Conservation (phyloP, 1,284 basidiomycete species). For the Phellopilus nigrolimitatus region DNA sequence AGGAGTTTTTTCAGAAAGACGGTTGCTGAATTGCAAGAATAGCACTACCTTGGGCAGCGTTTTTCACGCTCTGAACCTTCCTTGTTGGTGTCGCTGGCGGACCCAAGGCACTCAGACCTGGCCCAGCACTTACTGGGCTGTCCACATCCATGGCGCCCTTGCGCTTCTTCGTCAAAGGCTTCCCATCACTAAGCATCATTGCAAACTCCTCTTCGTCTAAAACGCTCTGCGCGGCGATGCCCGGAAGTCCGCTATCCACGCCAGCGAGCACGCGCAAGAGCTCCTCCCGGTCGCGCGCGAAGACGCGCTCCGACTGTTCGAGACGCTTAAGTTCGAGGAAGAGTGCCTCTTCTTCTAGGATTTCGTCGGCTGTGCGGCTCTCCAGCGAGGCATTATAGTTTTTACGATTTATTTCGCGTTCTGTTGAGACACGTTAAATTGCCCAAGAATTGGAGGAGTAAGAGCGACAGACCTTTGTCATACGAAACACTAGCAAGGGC, state of each 20-base stretch:
- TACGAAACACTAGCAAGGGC: constrained; percentile 73
- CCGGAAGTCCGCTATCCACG: constrained; percentile 78
- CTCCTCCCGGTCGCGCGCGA: constrained; percentile 88
- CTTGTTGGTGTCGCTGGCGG: constrained; percentile 13
- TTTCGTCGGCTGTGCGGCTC: constrained; percentile 81
- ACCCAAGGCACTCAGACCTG: constrained; percentile 1
- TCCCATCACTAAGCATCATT: constrained; percentile 32
- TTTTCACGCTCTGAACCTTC: constrained; percentile 32
- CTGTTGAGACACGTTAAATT: constrained; percentile 35
- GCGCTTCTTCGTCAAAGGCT: constrained; percentile 48
- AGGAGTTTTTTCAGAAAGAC: neutral
- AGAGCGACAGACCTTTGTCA: constrained; percentile 63
- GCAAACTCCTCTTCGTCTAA: constrained; percentile 53
- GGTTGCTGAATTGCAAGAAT: constrained; percentile 1
- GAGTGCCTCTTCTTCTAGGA: constrained; percentile 93
- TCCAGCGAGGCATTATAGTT: constrained; percentile 84
- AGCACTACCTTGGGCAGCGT: constrained; percentile 14
- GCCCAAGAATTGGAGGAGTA: neutral
- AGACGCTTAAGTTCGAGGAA: constrained; percentile 93
- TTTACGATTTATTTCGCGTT: constrained; percentile 87
- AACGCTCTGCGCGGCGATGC: constrained; percentile 39
- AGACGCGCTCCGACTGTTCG: constrained; percentile 88
- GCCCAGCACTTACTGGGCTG: constrained; percentile 23
- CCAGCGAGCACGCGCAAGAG: constrained; percentile 82
- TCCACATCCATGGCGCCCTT: constrained; percentile 37